Base-by-base conservation (phyloP, 2,329 filamentous ascomycete genomes). In the Sclerotinia borealis region DNA sequence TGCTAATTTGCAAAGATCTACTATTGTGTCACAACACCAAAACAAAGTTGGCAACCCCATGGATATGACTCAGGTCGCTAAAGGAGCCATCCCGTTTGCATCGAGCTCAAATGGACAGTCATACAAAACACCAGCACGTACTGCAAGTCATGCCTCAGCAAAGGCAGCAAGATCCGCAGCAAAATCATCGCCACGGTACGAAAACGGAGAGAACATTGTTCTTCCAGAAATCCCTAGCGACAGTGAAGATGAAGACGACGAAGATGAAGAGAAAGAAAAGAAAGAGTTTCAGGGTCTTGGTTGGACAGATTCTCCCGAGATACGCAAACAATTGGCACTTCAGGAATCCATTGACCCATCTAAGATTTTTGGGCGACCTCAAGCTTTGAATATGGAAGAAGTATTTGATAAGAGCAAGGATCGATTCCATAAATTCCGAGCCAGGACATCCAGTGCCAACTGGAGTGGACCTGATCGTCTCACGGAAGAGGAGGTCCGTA, bases 221-320 rank as follows among this genome's bases (percentile, higher is more conserved):
- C 85, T 99, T 3, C 93, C 95, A 0, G 95, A 99, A 70, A 98
- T 99, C 70, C 87, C 92, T 67, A 98, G 95, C 1, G 96, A 99
- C 74, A 92, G 92, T 36, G 93, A 96, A 71, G 91, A 96, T 64
- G 90, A 93, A 55, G 90, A 93, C 65, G 85, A 83, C 7, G 85
- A 89, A 47, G 84, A 85, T 17, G 78, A 78, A 8, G 78, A 79
- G 39, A 59, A 59, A 41, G 82, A 82, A 54, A 78, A 79, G 48
- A 63, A 63, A 15, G 82, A 82, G 50, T 86, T 91, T 72, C 79
- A 78, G 61, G 84, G 91, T 19, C 90, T 92, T 2, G 85, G 86
- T 9, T 99, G 95, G 95, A 92, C 92, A 5, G 89, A 96, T 72
- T 91, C 91, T 3, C 93, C 93, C 13, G 89, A 91, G 67, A 83